Percentiles rank a stretch among this genome's conserved stretches.
Conservation (phyloP, 2,329 filamentous ascomycete genomes). For the Penicillium sp. region DNA sequence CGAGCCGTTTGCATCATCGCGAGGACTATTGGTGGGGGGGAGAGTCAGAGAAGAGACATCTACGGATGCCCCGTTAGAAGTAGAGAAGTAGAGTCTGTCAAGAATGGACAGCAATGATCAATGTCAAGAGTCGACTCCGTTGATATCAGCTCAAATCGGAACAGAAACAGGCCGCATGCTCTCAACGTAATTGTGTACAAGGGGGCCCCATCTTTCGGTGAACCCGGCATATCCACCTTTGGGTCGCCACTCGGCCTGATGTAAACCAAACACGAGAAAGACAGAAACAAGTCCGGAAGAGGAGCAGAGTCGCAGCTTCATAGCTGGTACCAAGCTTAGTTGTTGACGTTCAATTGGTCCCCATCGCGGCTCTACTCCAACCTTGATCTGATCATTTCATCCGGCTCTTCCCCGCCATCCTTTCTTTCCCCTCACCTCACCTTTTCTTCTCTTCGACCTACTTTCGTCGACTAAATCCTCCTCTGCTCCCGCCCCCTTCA, state of each 20-base stretch:
- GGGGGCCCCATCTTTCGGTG: slow-evolving; percentile 20
- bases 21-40: slow-evolving; percentile 5
- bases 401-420: slow-evolving; percentile 8
- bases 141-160: not conserved
- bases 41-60: not conserved
- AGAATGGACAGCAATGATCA: not conserved
- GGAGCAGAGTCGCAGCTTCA: slow-evolving; percentile 3
- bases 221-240: slow-evolving; percentile 24
- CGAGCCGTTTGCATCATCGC: slow-evolving; percentile 24
- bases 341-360: not conserved
- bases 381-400: slow-evolving; percentile 2
- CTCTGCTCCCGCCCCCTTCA: slow-evolving; percentile 1
- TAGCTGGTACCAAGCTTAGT: not conserved
- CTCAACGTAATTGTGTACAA: not conserved
- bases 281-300: not conserved
- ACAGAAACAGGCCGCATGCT: not conserved
- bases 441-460: not conserved
- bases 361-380: not conserved
- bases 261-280: slow-evolving; percentile 14
- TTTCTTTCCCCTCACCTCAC: not conserved
- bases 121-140: not conserved
- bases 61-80: too few species aligned
- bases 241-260: slow-evolving; percentile 24
- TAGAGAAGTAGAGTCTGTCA: too few species aligned
- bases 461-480: not conserved